Evolutionary conservation across 495 filamentous ascomycete species (phyloP).

Genomic region (Bryoglossum gracile): DNA sequence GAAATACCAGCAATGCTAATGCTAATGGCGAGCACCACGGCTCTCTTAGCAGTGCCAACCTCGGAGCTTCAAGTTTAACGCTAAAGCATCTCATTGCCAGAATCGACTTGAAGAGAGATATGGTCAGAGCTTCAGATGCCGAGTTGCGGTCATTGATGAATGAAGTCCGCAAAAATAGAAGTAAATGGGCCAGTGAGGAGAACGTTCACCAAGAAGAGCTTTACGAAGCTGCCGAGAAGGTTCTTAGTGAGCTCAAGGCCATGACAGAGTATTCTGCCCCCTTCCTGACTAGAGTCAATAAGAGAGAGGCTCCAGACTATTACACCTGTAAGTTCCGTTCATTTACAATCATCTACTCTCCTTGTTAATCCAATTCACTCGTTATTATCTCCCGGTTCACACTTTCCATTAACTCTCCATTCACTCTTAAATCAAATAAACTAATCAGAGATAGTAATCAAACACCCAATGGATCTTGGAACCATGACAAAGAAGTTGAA

Average conservation of each 20-base stretch:
- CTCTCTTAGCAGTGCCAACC: slow-evolving; percentile 83
- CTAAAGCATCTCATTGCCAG: slow-evolving; percentile 92
- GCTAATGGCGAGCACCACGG: slow-evolving; percentile 55
- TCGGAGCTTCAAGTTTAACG: slow-evolving; percentile 94
- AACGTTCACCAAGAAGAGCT: slow-evolving; percentile 95
- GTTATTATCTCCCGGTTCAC: too few species aligned
- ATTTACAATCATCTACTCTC: too few species aligned
- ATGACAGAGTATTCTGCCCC: slow-evolving; percentile 93
- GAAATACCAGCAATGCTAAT: slow-evolving; percentile 37
- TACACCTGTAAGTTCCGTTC: slow-evolving; percentile 65
- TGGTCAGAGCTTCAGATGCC: slow-evolving; percentile 83
- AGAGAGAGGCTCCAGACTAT: slow-evolving; percentile 95
- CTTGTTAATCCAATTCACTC: too few species aligned
- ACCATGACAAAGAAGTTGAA: slow-evolving; percentile 98
- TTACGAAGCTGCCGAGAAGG: slow-evolving; percentile 93
- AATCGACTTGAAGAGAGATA: slow-evolving; percentile 84
- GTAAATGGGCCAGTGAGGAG: slow-evolving; percentile 98
- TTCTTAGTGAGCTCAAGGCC: slow-evolving; percentile 90
- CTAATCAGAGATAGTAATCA: slow-evolving; percentile 60
- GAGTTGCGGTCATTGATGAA: slow-evolving; percentile 89
- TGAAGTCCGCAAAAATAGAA: slow-evolving; percentile 93
- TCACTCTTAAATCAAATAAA: not conserved
- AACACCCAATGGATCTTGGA: slow-evolving; percentile 95
- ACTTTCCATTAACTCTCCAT: too few species aligned
- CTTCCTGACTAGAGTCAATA: slow-evolving; percentile 88